A percentile compares a stretch with the other conserved stretches of the same genome.
Evolutionary conservation across 805 yeast species (phyloP).

Genomic region (Yarrowia hollandica): DNA sequence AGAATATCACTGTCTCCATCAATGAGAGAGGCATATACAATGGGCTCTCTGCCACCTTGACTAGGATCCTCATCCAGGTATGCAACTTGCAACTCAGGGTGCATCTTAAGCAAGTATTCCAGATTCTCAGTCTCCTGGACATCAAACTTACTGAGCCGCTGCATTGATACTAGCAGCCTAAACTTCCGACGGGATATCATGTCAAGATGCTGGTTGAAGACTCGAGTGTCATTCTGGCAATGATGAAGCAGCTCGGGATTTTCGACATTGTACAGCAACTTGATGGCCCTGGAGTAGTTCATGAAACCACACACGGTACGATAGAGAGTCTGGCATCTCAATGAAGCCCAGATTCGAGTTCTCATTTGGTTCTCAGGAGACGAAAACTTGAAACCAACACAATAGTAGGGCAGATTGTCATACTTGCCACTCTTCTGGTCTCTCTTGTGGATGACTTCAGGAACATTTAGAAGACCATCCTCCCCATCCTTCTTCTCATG

Average conservation of each 20-base stretch:
- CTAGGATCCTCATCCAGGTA: constrained; percentile 32
- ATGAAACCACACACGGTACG: constrained; percentile 81
- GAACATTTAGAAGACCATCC: constrained; percentile 9
- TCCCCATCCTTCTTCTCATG: constrained; percentile 18
- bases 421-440: constrained; percentile 40
- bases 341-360: constrained; percentile 85
- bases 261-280: constrained; percentile 66
- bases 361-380: constrained; percentile 62
- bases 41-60: constrained; percentile 34
- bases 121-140: constrained; percentile 79
- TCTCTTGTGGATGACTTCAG: neutral
- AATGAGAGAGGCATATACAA: constrained; percentile 61
- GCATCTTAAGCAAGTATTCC: constrained; percentile 78
- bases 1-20: constrained; percentile 68
- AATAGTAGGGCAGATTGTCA: constrained; percentile 67
- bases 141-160: constrained; percentile 70
- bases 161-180: constrained; percentile 81
- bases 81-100: constrained; percentile 68
- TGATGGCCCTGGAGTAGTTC: constrained; percentile 74
- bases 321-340: constrained; percentile 78
- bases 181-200: constrained; percentile 80
- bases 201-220: constrained; percentile 39
- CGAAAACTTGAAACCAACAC: constrained; percentile 70
- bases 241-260: constrained; percentile 32
- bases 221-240: constrained; percentile 27